These are phyloP conservation scores for Lonicera japonica DNA, from an alignment of 129 eudicot species.

Conservation along the genomic window DNA sequence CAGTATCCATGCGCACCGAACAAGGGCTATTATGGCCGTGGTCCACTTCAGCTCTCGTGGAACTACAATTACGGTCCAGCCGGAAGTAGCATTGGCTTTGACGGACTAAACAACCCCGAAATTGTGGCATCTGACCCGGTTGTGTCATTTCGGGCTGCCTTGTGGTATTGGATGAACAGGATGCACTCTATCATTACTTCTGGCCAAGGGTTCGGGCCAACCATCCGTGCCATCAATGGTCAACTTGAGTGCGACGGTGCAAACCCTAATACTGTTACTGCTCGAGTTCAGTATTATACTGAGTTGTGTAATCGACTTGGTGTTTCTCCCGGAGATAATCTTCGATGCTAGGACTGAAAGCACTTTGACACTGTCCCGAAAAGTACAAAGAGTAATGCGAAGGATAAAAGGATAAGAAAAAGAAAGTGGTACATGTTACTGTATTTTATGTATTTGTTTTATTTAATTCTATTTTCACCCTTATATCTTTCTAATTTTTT, in stretches of 20 bases:
- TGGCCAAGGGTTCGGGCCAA: constrained; percentile 2
- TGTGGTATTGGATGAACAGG: constrained; percentile 7
- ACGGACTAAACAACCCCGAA: too few species aligned
- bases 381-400: too few species aligned
- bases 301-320: neutral
- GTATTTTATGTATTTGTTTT: too few species aligned
- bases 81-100: too few species aligned
- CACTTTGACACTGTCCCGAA: too few species aligned
- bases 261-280: neutral
- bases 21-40: constrained; percentile 4
- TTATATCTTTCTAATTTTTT: too few species aligned
- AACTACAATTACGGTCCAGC: too few species aligned
- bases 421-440: too few species aligned
- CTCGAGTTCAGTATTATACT: constrained; percentile 2
- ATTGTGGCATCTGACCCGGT: too few species aligned
- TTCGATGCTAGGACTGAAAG: too few species aligned
- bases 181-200: constrained; percentile 2
- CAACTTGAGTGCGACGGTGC: constrained; percentile 1
- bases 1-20: constrained; percentile 3
- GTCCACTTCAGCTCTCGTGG: constrained; percentile 4
- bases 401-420: too few species aligned
- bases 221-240: neutral
- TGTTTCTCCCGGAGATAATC: neutral
- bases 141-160: neutral
- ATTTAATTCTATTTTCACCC: too few species aligned